These are phyloP conservation scores for Zarea fungicola DNA, from an alignment of 2,329 filamentous ascomycete genomes.

Conservation along the genomic window DNA sequence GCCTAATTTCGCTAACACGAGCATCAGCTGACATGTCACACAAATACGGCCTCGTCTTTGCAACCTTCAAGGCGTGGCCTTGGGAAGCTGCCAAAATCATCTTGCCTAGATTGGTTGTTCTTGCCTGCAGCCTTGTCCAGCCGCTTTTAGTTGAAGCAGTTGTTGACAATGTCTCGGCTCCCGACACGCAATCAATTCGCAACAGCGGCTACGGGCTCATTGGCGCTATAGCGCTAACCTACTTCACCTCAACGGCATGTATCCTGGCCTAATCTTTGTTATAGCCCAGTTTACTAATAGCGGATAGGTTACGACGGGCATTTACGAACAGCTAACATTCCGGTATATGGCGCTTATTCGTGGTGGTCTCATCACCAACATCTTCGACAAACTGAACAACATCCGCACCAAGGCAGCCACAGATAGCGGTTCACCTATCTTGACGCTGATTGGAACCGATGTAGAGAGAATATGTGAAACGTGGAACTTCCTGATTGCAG, in stretches of 20 bases:
- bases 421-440: not conserved
- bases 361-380: constrained; percentile 8
- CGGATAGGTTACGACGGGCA: constrained; percentile 3
- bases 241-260: constrained; percentile 1
- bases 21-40: not conserved
- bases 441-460: constrained; percentile 12
- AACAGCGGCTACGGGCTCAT: constrained; percentile 8
- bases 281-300: not conserved
- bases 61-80: constrained; percentile 9
- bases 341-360: constrained; percentile 7
- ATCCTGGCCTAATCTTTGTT: not conserved
- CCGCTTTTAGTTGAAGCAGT: constrained; percentile 5
- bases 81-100: not conserved
- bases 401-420: not conserved
- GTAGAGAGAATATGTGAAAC: constrained; percentile 10
- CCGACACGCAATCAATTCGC: not conserved
- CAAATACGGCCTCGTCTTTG: constrained; percentile 6
- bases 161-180: constrained; percentile 5
- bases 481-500: constrained; percentile 3
- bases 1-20: constrained; percentile 4
- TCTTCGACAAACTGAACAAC: constrained; percentile 3
- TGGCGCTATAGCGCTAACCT: constrained; percentile 6
- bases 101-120: constrained; percentile 1
- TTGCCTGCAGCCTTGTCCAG: constrained; percentile 1
- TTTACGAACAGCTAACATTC: constrained; percentile 10